Evolutionary conservation across 805 yeast species (phyloP), one percentile per base, ranked within the genome.

Genomic region (Wickerhamomyces rabaulensis): DNA sequence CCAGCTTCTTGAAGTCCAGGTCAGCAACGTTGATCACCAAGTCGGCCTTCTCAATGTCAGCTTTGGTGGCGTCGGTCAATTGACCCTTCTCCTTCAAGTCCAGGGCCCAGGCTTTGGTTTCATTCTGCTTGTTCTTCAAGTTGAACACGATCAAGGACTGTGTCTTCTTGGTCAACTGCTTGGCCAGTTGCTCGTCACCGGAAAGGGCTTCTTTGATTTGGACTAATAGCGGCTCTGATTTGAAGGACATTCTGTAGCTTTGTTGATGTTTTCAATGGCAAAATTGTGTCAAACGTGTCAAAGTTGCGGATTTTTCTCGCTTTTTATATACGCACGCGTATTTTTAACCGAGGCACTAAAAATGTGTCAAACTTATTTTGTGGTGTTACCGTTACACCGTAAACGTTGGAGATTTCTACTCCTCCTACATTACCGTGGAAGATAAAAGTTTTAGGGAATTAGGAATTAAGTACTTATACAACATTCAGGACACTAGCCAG

Each of bases 1-100:
- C 85, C 55, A 88, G 76, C 63, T 76, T 80, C 56, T 75, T 82
- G 57, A 88, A 80, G 64, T 85, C 86, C 47, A 76, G 75, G 60
- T 87, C 96, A 50, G 69, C 70, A 55, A 86, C 70, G 55, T 74
- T 68, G 62, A 87, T 78, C 47, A 75, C 80, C 55, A 87, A 81
- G 56, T 87, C 95, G 16, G 80, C 70, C 49, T 61, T 64, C 40
- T 53, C 60, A 47, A 74, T 69, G 62, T 78, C 76, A 45, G 71
- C 65, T 26, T 73, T 74, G 39, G 72, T 76, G 36, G 74, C 51
- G 10, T 68, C 55, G 1, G 44, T 44, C 27, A 71, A 55, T 15
- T 56, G 60, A 42, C 90, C 91, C 12, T 68, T 67, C 38, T 78
- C 68, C 70, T 83, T 84, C 52, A 83, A 76, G 61, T 87, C 91